Evolutionary conservation across 2,329 filamentous ascomycete species (phyloP).

Genomic region (Aspergillus sp.): DNA sequence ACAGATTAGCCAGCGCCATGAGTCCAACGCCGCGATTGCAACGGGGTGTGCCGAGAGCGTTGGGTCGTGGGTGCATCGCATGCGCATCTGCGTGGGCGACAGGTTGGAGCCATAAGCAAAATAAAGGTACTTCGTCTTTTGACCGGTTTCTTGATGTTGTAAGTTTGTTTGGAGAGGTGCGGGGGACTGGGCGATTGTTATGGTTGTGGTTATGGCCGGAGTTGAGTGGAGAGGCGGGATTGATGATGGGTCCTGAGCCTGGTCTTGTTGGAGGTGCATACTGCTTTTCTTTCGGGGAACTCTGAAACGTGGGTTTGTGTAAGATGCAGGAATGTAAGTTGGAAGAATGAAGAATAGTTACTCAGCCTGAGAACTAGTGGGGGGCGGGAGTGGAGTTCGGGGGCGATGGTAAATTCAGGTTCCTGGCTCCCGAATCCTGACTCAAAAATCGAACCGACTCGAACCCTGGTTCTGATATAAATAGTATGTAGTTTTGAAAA

Average conservation of each 20-base stretch:
- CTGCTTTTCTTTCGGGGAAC: background rate
- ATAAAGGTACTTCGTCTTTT: constrained; percentile 35
- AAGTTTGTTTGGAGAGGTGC: background rate
- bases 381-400: background rate
- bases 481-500: background rate
- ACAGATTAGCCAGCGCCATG: constrained; percentile 45
- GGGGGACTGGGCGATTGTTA: background rate
- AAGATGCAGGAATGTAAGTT: background rate
- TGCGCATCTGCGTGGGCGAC: constrained; percentile 41
- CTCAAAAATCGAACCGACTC: background rate
- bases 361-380: background rate
- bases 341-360: background rate
- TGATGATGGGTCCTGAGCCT: background rate
- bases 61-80: constrained; percentile 36
- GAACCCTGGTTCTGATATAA: background rate
- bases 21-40: constrained; percentile 39
- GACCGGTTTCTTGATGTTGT: constrained; percentile 4
- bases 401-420: background rate
- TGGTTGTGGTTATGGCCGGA: background rate
- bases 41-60: constrained; percentile 35
- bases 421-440: too few species aligned
- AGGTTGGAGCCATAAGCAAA: constrained; percentile 48
- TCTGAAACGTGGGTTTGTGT: background rate
- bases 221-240: background rate
- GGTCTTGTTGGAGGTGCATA: constrained; percentile 13